Evolutionary conservation across 2,329 filamentous ascomycete genomes (phyloP).

Genomic region (Fusarium sp.): DNA sequence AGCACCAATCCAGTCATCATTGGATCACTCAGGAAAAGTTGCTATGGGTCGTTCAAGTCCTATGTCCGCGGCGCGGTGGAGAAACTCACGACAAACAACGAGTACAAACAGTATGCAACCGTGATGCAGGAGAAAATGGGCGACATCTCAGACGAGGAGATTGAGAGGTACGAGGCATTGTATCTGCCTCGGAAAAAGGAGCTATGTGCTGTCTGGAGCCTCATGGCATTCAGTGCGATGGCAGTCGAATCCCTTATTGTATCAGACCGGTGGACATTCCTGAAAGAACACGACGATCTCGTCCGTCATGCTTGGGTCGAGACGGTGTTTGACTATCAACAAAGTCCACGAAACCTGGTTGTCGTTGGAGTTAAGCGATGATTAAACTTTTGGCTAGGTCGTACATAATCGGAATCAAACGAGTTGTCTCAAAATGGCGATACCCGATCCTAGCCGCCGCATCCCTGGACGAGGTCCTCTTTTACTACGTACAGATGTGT

Average conservation of each 20-base stretch:
- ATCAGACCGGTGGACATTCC: conserved; percentile 86
- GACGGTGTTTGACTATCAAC: conserved; percentile 85
- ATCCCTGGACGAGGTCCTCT: neutral
- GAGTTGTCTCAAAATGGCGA: conserved; percentile 10
- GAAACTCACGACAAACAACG: conserved; percentile 71
- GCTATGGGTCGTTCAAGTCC: conserved; percentile 76
- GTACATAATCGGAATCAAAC: conserved; percentile 14
- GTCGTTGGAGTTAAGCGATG: conserved; percentile 87
- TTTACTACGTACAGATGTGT: neutral
- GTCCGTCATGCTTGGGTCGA: conserved; percentile 88
- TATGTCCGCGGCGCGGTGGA: conserved; percentile 84
- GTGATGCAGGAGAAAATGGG: conserved; percentile 73
- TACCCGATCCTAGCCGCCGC: conserved; percentile 1
- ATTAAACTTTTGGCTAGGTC: conserved; percentile 27
- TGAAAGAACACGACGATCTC: conserved; percentile 78
- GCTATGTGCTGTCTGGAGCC: conserved; percentile 85
- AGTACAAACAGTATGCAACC: conserved; percentile 67
- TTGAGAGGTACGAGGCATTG: conserved; percentile 72
- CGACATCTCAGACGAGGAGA: conserved; percentile 77
- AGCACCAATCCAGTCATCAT: conserved; percentile 85
- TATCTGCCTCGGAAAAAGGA: conserved; percentile 79
- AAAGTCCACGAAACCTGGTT: conserved; percentile 90
- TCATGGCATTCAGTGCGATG: conserved; percentile 95
- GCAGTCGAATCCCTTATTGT: conserved; percentile 92
- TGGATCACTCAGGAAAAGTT: conserved; percentile 82